phyloP scores from a whole-genome alignment of 768 basidiomycete species.

The Pisolithus orientalis region DNA sequence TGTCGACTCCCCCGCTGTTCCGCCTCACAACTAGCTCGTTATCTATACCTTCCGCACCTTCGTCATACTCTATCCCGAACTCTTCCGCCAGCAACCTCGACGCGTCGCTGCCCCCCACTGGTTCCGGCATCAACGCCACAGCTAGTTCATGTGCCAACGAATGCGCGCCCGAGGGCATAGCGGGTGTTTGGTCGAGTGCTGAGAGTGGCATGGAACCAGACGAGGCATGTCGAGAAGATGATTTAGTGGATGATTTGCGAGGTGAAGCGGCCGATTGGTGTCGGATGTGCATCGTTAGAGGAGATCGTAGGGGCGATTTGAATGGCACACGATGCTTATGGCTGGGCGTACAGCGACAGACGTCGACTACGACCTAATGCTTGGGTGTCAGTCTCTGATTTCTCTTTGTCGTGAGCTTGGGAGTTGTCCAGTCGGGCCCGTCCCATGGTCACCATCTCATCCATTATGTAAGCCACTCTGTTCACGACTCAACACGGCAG shows the following conservation, averaged over 20 bases:
- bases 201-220: constrained; percentile 23
- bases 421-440: too few species aligned
- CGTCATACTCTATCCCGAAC: constrained; percentile 85
- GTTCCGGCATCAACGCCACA: constrained; percentile 83
- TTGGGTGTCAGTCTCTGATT: too few species aligned
- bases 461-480: too few species aligned
- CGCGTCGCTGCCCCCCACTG: constrained; percentile 45
- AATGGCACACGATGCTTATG: too few species aligned
- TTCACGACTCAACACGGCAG: too few species aligned
- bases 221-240: constrained; percentile 24
- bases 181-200: constrained; percentile 26
- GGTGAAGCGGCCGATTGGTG: constrained; percentile 19
- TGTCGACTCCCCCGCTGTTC: constrained; percentile 23
- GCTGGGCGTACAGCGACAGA: too few species aligned
- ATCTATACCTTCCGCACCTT: constrained; percentile 79
- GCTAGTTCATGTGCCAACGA: constrained; percentile 87
- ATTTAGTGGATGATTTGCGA: constrained; percentile 10
- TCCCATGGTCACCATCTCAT: too few species aligned
- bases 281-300: constrained; percentile 18
- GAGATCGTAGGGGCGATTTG: neutral
- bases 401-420: too few species aligned
- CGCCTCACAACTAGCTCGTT: constrained; percentile 31
- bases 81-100: constrained; percentile 81
- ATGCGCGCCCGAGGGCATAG: constrained; percentile 33
- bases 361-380: too few species aligned